Base-by-base conservation (phyloP, 306 rosid genomes). In the Medicago ruthenica region DNA sequence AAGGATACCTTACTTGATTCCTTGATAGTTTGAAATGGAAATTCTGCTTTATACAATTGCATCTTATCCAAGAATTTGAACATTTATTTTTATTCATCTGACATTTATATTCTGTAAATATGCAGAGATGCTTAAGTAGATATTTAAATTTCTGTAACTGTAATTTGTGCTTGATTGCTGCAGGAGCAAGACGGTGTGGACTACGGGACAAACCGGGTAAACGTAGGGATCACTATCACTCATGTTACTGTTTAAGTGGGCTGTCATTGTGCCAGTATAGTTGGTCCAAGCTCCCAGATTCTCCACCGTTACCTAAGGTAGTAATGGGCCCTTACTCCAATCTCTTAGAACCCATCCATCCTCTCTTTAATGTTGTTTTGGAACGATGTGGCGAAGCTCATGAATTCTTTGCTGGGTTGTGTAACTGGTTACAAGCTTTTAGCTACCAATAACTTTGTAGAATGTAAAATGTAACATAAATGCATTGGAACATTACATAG, bases 171-270 rank as follows among this genome's bases (percentile, higher is more conserved):
- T 79, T 66, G 24, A 58, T 81, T 70, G 37, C 67, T 82, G 85
- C 86, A 94, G 97, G 95, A 81, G 24, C 90, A 75, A 34, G 85
- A 81, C 5, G 98, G 98, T 9, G 98, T 9, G 98, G 98, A 34
- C 55, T 94, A 60, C 79, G 85, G 86, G 98, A 94, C 88, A 94
- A 94, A 72, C 98, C 97, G 2, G 92, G 98, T 66, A 90, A 87
- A 76, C 69, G 70, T 0, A 78, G 87, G 79, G 98, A 94, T 85
- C 88, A 79, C 70, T 94, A 92, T 77, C 98, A 94, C 80, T 90
- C 97, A 2, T 94, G 97, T 80, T 94, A 94, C 84, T 94, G 96
- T 83, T 74, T 94, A 72, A 94, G 98, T 42, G 98, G 98, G 3
- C 92, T 92, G 36, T 86, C 96, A n/a, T 50, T 89, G 64, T 88